phyloP scores from a whole-genome alignment of 2,329 filamentous ascomycete genomes.

The Eutypa lata region DNA sequence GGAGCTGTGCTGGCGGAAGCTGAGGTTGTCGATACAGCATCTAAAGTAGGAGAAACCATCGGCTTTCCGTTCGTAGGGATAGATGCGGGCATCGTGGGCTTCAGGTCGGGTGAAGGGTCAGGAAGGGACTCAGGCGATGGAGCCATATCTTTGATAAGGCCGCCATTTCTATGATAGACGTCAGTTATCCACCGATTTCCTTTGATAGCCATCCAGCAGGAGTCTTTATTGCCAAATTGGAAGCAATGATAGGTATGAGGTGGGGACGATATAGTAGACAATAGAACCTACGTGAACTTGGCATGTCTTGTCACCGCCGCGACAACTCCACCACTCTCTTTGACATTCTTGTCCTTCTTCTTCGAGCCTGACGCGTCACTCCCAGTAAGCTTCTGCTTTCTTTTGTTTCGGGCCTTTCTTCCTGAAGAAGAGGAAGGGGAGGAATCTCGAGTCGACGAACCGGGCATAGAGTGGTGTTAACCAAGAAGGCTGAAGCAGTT shows the following conservation, averaged over 20 bases:
- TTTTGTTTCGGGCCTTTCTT: constrained; percentile 24
- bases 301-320: constrained; percentile 34
- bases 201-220: neutral
- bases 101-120: constrained; percentile 26
- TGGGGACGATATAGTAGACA: constrained; percentile 16
- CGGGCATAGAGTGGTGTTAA: constrained; percentile 32
- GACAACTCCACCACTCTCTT: constrained; percentile 31
- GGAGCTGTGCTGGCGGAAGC: constrained; percentile 29
- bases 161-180: constrained; percentile 13
- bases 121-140: constrained; percentile 23
- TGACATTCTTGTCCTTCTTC: constrained; percentile 34
- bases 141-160: constrained; percentile 19
- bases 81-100: constrained; percentile 24
- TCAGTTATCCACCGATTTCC: constrained; percentile 7
- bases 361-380: constrained; percentile 29
- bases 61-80: constrained; percentile 26
- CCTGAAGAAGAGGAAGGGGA: constrained; percentile 26
- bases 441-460: constrained; percentile 31
- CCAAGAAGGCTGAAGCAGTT: constrained; percentile 26
- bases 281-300: constrained; percentile 30
- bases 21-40: constrained; percentile 29
- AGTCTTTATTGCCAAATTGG: neutral
- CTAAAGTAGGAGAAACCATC: constrained; percentile 24
- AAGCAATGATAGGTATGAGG: neutral
- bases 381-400: constrained; percentile 28